Conservation (phyloP, 2,329 filamentous ascomycete species). For the Aspergillus arachidicola region DNA sequence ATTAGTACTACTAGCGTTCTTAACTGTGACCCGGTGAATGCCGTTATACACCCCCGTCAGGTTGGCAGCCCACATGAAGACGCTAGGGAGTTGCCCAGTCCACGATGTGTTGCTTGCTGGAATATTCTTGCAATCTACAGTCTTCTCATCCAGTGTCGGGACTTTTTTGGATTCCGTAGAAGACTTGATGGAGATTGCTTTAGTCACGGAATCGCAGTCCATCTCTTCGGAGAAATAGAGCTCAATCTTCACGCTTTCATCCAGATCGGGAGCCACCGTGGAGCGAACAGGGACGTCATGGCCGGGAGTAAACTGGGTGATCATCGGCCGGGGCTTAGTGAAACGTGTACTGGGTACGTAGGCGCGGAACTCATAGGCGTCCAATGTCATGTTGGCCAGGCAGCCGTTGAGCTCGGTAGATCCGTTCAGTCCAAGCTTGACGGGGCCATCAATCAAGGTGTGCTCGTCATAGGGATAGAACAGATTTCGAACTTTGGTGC, state of each 20-base stretch:
- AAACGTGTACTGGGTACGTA: conserved; percentile 59
- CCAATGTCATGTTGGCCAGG: conserved; percentile 54
- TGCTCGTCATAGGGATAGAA: conserved; percentile 64
- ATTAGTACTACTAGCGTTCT: conserved; percentile 52
- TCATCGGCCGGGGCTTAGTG: conserved; percentile 56
- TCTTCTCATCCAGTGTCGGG: conserved; percentile 49
- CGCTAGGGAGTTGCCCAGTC: conserved; percentile 56
- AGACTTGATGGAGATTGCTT: conserved; percentile 56
- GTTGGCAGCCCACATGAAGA: conserved; percentile 58
- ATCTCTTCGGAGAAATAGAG: conserved; percentile 63
- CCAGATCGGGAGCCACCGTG: conserved; percentile 40
- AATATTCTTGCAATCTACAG: conserved; percentile 49
- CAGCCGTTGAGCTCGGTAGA: conserved; percentile 58
- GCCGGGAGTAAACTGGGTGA: conserved; percentile 63
- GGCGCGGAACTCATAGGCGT: conserved; percentile 61
- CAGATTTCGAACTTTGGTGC: conserved; percentile 62
- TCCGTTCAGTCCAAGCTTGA: conserved; percentile 51
- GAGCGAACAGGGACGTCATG: conserved; percentile 62
- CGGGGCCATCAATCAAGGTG: conserved; percentile 50
- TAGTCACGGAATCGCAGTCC: conserved; percentile 60
- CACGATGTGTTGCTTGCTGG: conserved; percentile 38
- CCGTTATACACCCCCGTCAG: conserved; percentile 62
- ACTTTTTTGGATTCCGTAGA: conserved; percentile 50
- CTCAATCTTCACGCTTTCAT: conserved; percentile 53
- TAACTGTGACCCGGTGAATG: conserved; percentile 60